phyloP scores from a whole-genome alignment of 805 yeast genomes.

The Limtongozyma cylindracea region DNA sequence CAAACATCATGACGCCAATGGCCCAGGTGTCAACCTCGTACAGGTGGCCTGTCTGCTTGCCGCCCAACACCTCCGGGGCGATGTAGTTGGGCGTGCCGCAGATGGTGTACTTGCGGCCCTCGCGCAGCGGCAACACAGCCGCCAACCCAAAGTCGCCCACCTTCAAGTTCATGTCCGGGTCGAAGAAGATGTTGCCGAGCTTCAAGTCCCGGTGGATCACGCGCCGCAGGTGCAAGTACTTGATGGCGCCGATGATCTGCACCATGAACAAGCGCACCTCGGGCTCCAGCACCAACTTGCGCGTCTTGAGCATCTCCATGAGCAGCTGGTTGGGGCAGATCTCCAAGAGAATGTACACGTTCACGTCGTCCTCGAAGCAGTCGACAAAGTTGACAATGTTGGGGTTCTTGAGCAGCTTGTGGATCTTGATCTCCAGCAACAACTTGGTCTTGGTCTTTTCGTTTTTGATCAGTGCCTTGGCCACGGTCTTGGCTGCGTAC shows the following conservation, averaged over 20 bases:
- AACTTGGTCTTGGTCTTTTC: conserved; percentile 76
- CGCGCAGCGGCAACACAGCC: conserved; percentile 50
- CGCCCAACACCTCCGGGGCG: conserved; percentile 91
- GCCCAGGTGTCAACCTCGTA: conserved; percentile 97
- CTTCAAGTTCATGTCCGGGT: conserved; percentile 79
- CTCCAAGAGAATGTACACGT: conserved; percentile 82
- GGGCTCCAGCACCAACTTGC: conserved; percentile 72
- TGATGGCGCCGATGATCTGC: conserved; percentile 84
- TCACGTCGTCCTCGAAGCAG: conserved; percentile 90
- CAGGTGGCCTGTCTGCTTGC: conserved; percentile 72
- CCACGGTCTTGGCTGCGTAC: conserved; percentile 94
- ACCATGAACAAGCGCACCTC: conserved; percentile 80
- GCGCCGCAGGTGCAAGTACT: conserved; percentile 74
- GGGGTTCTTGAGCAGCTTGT: conserved; percentile 68
- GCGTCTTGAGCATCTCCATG: conserved; percentile 71
- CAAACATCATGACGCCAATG: conserved; percentile 87
- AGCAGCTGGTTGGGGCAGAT: conserved; percentile 88
- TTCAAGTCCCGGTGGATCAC: conserved; percentile 93
- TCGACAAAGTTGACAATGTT: conserved; percentile 84
- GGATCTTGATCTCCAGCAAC: conserved; percentile 85
- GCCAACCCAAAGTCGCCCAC: conserved; percentile 98
- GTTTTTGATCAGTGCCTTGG: conserved; percentile 77
- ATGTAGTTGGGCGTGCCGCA: conserved; percentile 98
- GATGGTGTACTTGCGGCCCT: conserved; percentile 69
- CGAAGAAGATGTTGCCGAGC: conserved; percentile 87